A percentile compares a stretch with the other conserved stretches of the same genome.
Conservation (phyloP, 225 moss, liverwort and hornwort species). For the Pseudoscleropodium purum region DNA sequence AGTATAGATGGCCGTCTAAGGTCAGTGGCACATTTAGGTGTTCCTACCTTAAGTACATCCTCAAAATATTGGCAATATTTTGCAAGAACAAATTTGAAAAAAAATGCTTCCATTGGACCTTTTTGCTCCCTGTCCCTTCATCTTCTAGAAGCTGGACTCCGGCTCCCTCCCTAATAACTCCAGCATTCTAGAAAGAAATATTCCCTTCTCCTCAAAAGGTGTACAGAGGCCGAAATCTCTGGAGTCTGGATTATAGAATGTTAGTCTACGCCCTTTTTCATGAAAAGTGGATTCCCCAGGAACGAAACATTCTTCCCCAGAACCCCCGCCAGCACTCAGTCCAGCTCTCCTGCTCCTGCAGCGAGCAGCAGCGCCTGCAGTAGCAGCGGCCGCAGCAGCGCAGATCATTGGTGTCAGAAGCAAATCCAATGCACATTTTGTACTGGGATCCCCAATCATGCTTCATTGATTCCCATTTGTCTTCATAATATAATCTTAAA, state of each 20-base stretch:
- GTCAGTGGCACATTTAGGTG: no score
- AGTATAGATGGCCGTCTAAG: no score
- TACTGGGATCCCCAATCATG: slow-evolving; percentile 33
- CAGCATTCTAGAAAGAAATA: background rate
- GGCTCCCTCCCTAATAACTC: background rate
- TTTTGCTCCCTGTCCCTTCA: background rate
- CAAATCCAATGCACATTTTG: slow-evolving; percentile 13
- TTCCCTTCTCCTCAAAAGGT: background rate
- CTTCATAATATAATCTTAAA: background rate
- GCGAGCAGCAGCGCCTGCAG: no score
- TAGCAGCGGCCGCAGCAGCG: background rate
- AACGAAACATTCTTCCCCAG: background rate
- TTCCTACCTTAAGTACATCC: no score
- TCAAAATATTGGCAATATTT: no score
- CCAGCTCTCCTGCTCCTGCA: no score
- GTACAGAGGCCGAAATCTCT: background rate
- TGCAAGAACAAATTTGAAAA: no score
- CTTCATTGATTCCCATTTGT: slow-evolving; percentile 7
- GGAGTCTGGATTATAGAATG: background rate
- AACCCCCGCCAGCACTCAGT: no score
- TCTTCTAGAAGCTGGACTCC: background rate
- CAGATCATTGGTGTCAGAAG: slow-evolving; percentile 10
- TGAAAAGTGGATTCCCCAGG: background rate
- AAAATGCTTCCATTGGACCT: background rate
- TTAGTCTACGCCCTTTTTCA: background rate